Evolutionary conservation across 169 alveolate species (phyloP).

Genomic region (Cryptosporidium felis): DNA sequence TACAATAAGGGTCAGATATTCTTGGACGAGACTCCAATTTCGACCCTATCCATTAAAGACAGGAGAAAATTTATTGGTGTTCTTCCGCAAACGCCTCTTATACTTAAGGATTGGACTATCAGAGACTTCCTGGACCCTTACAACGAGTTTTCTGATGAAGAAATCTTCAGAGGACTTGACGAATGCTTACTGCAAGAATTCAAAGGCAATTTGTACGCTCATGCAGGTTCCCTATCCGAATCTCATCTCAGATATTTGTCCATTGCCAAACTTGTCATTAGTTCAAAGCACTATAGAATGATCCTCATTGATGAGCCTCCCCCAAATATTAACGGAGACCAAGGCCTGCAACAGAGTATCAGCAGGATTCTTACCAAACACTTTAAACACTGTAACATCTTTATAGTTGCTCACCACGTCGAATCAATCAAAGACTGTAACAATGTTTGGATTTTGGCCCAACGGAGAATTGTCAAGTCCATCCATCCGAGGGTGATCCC

Average conservation of each 20-base stretch:
- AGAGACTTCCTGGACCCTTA: constrained; percentile 76
- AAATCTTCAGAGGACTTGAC: constrained; percentile 73
- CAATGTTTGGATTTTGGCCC: constrained; percentile 32
- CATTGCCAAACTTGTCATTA: constrained; percentile 78
- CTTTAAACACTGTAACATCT: constrained; percentile 57
- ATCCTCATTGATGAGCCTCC: constrained; percentile 85
- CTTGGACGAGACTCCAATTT: constrained; percentile 72
- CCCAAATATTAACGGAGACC: constrained; percentile 6
- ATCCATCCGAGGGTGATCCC: constrained; percentile 43
- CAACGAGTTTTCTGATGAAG: constrained; percentile 69
- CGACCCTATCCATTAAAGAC: constrained; percentile 57
- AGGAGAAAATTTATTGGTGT: constrained; percentile 73
- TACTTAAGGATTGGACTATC: constrained; percentile 75
- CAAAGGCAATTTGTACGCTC: constrained; percentile 11
- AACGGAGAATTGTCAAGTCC: constrained; percentile 17
- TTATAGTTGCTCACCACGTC: constrained; percentile 58
- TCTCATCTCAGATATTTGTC: constrained; percentile 79
- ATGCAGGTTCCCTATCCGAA: constrained; percentile 71
- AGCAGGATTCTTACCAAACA: background rate
- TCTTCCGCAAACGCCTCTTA: constrained; percentile 77
- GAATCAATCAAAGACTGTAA: constrained; percentile 51
- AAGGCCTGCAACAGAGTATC: background rate
- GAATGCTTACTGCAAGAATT: constrained; percentile 56
- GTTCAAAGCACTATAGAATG: constrained; percentile 77
- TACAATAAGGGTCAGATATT: constrained; percentile 74